phyloP scores from a whole-genome alignment of 371 early-diverging fungal species.

The Lichtheimia corymbifera region DNA sequence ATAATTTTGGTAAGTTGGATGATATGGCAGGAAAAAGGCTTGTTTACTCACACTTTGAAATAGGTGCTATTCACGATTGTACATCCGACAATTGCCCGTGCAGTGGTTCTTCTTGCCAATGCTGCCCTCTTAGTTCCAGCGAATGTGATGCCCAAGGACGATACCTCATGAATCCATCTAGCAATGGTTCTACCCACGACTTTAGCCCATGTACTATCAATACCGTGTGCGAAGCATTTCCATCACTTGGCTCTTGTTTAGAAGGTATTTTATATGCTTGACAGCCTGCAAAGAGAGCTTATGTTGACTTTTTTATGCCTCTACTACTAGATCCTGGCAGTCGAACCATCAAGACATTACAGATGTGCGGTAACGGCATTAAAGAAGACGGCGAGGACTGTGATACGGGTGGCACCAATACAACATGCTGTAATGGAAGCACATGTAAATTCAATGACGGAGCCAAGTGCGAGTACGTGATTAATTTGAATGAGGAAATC shows the following conservation, averaged over 20 bases:
- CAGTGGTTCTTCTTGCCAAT: slow-evolving; percentile 46
- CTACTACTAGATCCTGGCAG: slow-evolving; percentile 56
- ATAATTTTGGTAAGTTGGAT: slow-evolving; percentile 70
- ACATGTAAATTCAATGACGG: slow-evolving; percentile 81
- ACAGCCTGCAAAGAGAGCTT: background rate
- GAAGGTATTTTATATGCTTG: slow-evolving; percentile 34
- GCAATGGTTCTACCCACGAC: slow-evolving; percentile 62
- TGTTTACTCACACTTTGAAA: background rate
- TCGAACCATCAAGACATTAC: slow-evolving; percentile 40
- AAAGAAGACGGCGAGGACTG: slow-evolving; percentile 91
- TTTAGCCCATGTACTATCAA: slow-evolving; percentile 84
- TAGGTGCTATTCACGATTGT: slow-evolving; percentile 75
- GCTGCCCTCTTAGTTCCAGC: slow-evolving; percentile 68
- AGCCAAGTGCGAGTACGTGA: slow-evolving; percentile 74
- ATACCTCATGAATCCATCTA: slow-evolving; percentile 86
- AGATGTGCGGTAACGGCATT: slow-evolving; percentile 95
- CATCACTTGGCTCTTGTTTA: slow-evolving; percentile 60
- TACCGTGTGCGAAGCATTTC: slow-evolving; percentile 63
- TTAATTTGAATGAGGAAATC: background rate
- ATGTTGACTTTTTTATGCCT: no score
- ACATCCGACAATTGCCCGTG: slow-evolving; percentile 59
- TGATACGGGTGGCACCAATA: slow-evolving; percentile 83
- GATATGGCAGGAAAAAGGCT: background rate
- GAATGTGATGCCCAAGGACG: slow-evolving; percentile 77
- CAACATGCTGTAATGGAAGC: slow-evolving; percentile 78